A percentile compares a stretch with the other conserved stretches of the same genome.
Evolutionary conservation across 2,329 filamentous ascomycete genomes (phyloP).

Genomic region (Claviceps purpurea): DNA sequence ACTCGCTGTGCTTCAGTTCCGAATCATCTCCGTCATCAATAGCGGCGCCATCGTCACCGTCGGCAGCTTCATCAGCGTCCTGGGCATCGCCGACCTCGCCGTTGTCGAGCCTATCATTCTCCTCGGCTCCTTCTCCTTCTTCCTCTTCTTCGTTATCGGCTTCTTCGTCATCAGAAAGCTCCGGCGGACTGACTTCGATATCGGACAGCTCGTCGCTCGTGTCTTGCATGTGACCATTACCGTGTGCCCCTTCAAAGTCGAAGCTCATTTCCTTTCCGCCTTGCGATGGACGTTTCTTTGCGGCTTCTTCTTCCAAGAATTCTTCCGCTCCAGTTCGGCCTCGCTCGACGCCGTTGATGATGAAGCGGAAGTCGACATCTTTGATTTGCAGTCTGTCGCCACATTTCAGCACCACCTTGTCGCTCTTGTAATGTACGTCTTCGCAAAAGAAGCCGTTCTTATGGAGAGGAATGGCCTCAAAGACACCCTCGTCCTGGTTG

Average conservation of each 20-base stretch:
- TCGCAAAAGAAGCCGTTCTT: constrained; percentile 59
- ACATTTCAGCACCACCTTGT: constrained; percentile 45
- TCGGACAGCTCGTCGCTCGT: constrained; percentile 41
- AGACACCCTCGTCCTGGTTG: constrained; percentile 47
- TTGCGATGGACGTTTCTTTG: constrained; percentile 36
- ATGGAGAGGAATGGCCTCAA: constrained; percentile 48
- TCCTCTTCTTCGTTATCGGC: constrained; percentile 16
- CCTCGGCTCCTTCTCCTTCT: constrained; percentile 1
- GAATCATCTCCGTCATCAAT: constrained; percentile 8
- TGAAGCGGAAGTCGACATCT: constrained; percentile 53
- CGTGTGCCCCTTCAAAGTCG: constrained; percentile 52
- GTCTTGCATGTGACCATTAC: constrained; percentile 41
- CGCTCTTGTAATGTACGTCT: constrained; percentile 42
- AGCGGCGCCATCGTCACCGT: constrained; percentile 11
- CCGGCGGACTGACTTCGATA: constrained; percentile 26
- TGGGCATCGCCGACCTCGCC: constrained; percentile 9
- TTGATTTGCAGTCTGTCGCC: constrained; percentile 60
- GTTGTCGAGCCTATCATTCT: constrained; percentile 9
- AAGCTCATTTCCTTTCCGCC: constrained; percentile 61
- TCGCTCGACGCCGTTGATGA: constrained; percentile 49
- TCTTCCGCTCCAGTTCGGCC: constrained; percentile 47
- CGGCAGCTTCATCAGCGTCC: constrained; percentile 7
- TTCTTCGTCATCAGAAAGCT: constrained; percentile 26
- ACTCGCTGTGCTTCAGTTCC: constrained; percentile 15
- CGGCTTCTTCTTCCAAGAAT: constrained; percentile 34